Conservation (phyloP, 2,329 filamentous ascomycete species). For the Elsinoe perseae region DNA sequence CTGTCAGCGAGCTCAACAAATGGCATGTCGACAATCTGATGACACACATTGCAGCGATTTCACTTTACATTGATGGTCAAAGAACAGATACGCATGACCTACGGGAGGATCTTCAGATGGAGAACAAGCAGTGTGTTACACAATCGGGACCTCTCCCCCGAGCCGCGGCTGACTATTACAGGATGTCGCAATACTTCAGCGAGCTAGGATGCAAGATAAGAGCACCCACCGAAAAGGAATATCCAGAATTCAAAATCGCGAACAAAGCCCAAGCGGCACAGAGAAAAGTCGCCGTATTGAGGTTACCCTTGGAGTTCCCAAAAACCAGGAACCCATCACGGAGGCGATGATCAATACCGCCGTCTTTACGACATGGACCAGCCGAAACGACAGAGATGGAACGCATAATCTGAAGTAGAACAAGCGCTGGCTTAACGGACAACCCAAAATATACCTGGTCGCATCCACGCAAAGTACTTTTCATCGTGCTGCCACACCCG, state of each 20-base stretch:
- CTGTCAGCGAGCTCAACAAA: slow-evolving; percentile 53
- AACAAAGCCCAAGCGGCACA: slow-evolving; percentile 54
- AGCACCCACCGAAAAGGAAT: slow-evolving; percentile 40
- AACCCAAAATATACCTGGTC: neutral
- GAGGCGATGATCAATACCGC: slow-evolving; percentile 20
- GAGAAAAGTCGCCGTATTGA: slow-evolving; percentile 61
- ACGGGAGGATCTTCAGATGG: slow-evolving; percentile 62
- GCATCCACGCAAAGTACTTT: too few species aligned
- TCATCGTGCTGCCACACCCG: neutral
- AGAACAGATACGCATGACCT: slow-evolving; percentile 63
- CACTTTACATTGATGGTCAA: slow-evolving; percentile 64
- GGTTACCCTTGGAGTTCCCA: slow-evolving; percentile 75
- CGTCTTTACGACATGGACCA: neutral
- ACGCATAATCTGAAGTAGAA: too few species aligned
- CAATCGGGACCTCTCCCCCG: neutral
- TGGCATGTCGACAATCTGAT: slow-evolving; percentile 64
- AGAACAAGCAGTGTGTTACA: slow-evolving; percentile 52
- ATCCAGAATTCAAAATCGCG: slow-evolving; percentile 45
- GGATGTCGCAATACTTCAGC: slow-evolving; percentile 60
- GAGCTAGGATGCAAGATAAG: slow-evolving; percentile 65
- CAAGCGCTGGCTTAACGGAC: neutral
- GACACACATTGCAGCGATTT: slow-evolving; percentile 64
- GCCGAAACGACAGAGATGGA: too few species aligned
- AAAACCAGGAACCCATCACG: slow-evolving; percentile 44
- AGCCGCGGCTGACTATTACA: slow-evolving; percentile 19